Evolutionary conservation across 2,329 filamentous ascomycete genomes (phyloP), one percentile per base, ranked within the genome.

Genomic region (Aspergillus tubingensis): DNA sequence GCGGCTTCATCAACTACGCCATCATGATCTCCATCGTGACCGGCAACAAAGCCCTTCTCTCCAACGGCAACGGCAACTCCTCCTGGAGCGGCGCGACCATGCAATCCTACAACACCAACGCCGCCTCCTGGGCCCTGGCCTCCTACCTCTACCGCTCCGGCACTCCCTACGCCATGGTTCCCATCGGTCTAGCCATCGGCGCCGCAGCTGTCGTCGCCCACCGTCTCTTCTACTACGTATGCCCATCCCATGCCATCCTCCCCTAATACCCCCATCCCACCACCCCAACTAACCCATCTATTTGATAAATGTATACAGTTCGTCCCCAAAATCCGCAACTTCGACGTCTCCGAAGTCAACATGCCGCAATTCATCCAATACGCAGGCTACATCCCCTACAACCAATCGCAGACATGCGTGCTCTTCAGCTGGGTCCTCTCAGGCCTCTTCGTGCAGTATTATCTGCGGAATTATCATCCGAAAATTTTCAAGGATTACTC

Each of bases 1-100:
- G 84, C 7, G 83, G 78, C 0, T 81, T 81, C 54, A 68, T 85
- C 67, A 84, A 83, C 73, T 86, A 85, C 58, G 81, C 77, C 10
- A 77, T 86, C 53, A 86, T 86, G 84, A 81, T 79, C 17, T 79
- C 79, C 11, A 85, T 86, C 41, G 81, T 86, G 1, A 76, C 66
- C 3, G 72, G 72, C 38, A 81, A 86, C 56, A 77, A 78, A n/a
- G 81, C 77, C 0, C 72, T 85, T 2, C 79, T 86, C 1, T 64
- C 69, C 2, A 68, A 79, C 43, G 72, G 74, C 5, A 74, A 83
- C 53, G 83, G 84, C 19, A 80, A 81, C 66, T 73, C 73, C 15
- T 76, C 80, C 5, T 86, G 84, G 84, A 84, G 81, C 50, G 83
- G 84, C 15, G 80, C 82, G 0, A 78, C 72, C 0, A 72, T 85